phyloP scores from a whole-genome alignment of 306 rosid species.

The Adenanthera pavonina region DNA sequence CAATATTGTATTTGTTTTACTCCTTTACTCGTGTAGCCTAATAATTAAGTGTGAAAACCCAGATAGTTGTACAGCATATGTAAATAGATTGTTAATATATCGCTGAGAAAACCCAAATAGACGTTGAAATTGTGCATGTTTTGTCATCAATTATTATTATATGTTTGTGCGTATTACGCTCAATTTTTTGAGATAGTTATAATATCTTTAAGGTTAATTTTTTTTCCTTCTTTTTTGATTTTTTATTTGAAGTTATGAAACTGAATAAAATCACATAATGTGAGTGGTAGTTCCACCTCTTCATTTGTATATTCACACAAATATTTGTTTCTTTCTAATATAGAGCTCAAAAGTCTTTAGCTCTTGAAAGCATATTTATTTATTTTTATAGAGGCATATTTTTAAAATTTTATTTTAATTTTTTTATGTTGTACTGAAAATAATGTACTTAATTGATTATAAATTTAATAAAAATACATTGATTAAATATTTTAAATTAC shows the following conservation, averaged over 20 bases:
- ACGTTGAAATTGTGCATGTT: neutral
- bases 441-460: neutral
- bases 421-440: neutral
- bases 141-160: neutral
- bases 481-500: too few relatives aligned
- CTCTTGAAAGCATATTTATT: too few relatives aligned
- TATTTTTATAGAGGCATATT: neutral
- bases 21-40: constrained; percentile 49
- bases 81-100: constrained; percentile 62
- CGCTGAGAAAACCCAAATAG: neutral
- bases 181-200: neutral
- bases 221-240: neutral
- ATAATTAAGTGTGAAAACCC: constrained; percentile 55
- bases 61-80: constrained; percentile 76
- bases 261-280: too few relatives aligned
- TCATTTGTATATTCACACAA: too few relatives aligned
- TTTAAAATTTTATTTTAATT: neutral
- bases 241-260: too few relatives aligned
- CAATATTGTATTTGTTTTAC: constrained; percentile 14
- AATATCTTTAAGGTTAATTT: neutral
- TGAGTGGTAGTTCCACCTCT: too few relatives aligned
- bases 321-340: too few relatives aligned
- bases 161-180: too few relatives aligned
- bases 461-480: too few relatives aligned
- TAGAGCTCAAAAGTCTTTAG: too few relatives aligned